These are phyloP conservation scores for Ogataea methanolica DNA, from an alignment of 805 yeast species.

Conservation along the genomic window DNA sequence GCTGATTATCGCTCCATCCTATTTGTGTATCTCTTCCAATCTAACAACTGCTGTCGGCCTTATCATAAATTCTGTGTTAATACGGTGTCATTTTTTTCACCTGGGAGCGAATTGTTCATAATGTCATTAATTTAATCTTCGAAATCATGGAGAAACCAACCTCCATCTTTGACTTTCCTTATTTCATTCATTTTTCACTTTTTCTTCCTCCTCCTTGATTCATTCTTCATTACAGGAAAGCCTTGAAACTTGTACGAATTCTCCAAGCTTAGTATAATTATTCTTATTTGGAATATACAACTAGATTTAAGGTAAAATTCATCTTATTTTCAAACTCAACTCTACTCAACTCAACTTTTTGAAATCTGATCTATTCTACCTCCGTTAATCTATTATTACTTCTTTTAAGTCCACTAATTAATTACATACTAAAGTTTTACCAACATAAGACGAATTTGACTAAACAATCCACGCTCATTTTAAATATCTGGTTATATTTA, in stretches of 20 bases:
- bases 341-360: conserved; percentile 8
- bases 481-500: neutral
- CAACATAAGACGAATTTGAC: neutral
- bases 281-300: neutral
- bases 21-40: too few species aligned
- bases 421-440: neutral
- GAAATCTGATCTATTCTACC: neutral
- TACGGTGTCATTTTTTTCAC: too few species aligned
- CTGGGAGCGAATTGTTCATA: too few species aligned
- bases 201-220: neutral
- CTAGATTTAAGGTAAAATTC: neutral
- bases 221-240: neutral
- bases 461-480: neutral
- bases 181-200: neutral
- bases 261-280: neutral
- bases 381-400: neutral
- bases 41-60: too few species aligned
- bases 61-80: too few species aligned
- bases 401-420: neutral
- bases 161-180: neutral
- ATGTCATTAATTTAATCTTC: too few species aligned
- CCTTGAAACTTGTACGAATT: neutral
- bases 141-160: too few species aligned
- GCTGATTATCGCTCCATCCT: too few species aligned
- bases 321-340: neutral